Evolutionary conservation across 73 alveolate genomes (phyloP), one percentile per base, ranked within the genome.

Genomic region (Stentor roeselii): DNA sequence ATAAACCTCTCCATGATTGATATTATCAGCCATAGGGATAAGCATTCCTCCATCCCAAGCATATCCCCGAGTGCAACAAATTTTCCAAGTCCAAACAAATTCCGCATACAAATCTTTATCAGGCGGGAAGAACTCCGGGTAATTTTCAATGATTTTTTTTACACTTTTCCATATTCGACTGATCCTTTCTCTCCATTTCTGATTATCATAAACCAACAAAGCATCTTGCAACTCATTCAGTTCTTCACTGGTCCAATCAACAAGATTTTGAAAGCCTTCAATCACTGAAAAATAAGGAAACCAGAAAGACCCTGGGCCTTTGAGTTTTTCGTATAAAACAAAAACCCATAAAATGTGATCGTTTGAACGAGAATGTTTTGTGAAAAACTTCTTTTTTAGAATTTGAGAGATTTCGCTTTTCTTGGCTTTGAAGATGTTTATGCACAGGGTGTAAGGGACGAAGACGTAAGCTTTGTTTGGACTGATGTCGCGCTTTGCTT

Each of bases 271-370:
- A 3, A 83, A 80, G 0, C 84, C 84, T 36, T 50, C 61, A 15
- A 84, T 75, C 0, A 84, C 75, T 58, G 83, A 3, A 76, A 88
- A 84, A 38, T 88, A 88, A 14, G 93, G 90, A 60, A 50, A 42
- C 93, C 93, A 88, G 34, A 84, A 77, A 36, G 84, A 39, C 38
- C 84, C 88, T 3, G 82, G 75, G 31, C 93, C 93, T 88, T 88
- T 88, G 15, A 60, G 39, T 75, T 3, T 31, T 74, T 88, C 93
- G 60, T 76, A 84, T 84, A 88, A 34, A 82, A 88, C 36, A 77
- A 75, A 88, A 30, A 32, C 34, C 80, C 80, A 67, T 21, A 67
- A 11, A 30, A 67, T 67, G 2, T 67, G 80, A 67, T 67, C 80
- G 2, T 88, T 89, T 42, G 90, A 61, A 30, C 87, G 82, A 32